These are phyloP conservation scores for Musa acuminata DNA, from an alignment of 176 grass and related monocot genomes.

Conservation along the genomic window DNA sequence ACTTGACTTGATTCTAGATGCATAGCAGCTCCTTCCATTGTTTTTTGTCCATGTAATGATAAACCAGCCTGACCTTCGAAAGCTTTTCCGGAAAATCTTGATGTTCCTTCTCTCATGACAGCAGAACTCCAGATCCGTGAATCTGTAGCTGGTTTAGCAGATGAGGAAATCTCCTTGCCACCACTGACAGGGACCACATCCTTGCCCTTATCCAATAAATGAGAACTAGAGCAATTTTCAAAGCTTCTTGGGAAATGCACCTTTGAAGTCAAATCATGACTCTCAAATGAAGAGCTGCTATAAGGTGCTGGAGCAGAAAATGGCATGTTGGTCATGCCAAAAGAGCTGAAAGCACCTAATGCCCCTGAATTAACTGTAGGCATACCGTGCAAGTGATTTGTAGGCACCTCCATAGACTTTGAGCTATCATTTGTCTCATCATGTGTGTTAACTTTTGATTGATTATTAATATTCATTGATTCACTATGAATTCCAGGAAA, in stretches of 20 bases:
- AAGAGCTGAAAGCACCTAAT: slow-evolving; percentile 51
- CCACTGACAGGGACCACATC: slow-evolving; percentile 43
- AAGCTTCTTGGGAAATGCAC: slow-evolving; percentile 29
- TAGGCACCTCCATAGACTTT: slow-evolving; percentile 14
- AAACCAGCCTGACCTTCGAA: slow-evolving; percentile 6
- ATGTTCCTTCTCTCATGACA: slow-evolving; percentile 6
- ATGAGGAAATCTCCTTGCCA: slow-evolving; percentile 47
- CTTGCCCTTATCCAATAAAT: slow-evolving; percentile 71
- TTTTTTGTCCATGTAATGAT: neutral
- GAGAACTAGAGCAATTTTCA: slow-evolving; percentile 40
- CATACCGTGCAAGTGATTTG: slow-evolving; percentile 30
- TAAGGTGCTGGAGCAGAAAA: slow-evolving; percentile 36
- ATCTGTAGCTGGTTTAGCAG: slow-evolving; percentile 36
- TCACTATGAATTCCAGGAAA: slow-evolving; percentile 42
- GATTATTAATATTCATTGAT: slow-evolving; percentile 36
- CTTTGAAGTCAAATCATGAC: slow-evolving; percentile 27
- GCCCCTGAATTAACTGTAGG: slow-evolving; percentile 51
- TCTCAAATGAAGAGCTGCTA: slow-evolving; percentile 55
- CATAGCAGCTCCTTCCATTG: neutral
- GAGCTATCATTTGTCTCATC: slow-evolving; percentile 15
- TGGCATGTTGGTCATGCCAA: slow-evolving; percentile 34
- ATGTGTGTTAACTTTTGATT: slow-evolving; percentile 9
- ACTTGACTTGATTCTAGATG: neutral
- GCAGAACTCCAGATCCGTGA: slow-evolving; percentile 8
- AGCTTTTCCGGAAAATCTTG: slow-evolving; percentile 1